Percentiles rank a stretch among this genome's conserved stretches.
phyloP scores from a whole-genome alignment of 164 flowering plant genomes.

The Buxus sempervirens region DNA sequence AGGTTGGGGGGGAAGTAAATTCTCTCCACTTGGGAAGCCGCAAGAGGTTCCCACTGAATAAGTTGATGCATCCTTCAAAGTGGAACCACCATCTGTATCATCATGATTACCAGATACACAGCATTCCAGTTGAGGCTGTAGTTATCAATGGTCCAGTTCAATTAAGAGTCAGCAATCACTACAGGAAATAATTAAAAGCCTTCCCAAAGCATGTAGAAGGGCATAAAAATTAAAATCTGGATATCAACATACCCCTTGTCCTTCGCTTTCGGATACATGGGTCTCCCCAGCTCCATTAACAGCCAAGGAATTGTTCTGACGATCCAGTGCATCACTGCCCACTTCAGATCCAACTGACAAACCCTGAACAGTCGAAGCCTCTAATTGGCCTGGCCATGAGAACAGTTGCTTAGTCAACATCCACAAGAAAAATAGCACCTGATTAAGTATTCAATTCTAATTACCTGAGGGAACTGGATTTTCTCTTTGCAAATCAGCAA shows the following conservation, averaged over 20 bases:
- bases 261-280: slow-evolving; percentile 17
- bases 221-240: background rate
- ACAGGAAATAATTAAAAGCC: background rate
- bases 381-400: slow-evolving; percentile 30
- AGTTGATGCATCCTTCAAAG: slow-evolving; percentile 19
- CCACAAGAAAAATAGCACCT: background rate
- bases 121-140: slow-evolving; percentile 22
- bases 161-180: too few species aligned
- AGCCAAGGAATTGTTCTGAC: slow-evolving; percentile 11
- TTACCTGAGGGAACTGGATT: slow-evolving; percentile 45
- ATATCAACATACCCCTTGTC: slow-evolving; percentile 24
- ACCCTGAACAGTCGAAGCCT: slow-evolving; percentile 25
- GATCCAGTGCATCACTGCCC: slow-evolving; percentile 16
- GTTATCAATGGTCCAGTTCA: background rate
- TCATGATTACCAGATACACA: slow-evolving; percentile 14
- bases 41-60: slow-evolving; percentile 17
- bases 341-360: slow-evolving; percentile 19
- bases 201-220: background rate
- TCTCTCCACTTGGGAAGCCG: slow-evolving; percentile 22
- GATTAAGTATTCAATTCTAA: background rate
- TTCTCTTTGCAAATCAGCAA: slow-evolving; percentile 32
- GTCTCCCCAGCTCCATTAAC: slow-evolving; percentile 14
- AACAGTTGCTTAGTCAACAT: slow-evolving; percentile 1
- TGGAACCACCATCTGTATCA: slow-evolving; percentile 10
- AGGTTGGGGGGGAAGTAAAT: slow-evolving; percentile 8